These are phyloP conservation scores for Dipteronia sinensis DNA, from an alignment of 345 rosid genomes.

Conservation along the genomic window DNA sequence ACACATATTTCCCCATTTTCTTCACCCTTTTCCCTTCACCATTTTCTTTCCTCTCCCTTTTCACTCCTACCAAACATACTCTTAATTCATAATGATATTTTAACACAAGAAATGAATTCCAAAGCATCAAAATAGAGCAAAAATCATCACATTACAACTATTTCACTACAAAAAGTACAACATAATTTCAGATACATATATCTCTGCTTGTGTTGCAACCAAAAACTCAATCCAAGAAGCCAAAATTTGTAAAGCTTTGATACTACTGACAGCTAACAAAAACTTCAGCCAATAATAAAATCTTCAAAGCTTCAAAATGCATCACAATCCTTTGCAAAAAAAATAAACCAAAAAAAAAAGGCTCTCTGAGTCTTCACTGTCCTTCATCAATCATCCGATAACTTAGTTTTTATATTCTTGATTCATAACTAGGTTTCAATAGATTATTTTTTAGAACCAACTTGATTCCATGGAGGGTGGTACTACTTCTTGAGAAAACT, in stretches of 20 bases:
- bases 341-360: neutral
- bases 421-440: neutral
- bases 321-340: neutral
- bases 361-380: neutral
- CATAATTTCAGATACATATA: no score
- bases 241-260: neutral
- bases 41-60: no score
- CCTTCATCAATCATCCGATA: neutral
- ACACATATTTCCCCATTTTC: no score
- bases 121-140: neutral
- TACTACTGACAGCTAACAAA: neutral
- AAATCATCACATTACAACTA: neutral
- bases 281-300: neutral
- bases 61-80: no score
- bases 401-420: neutral
- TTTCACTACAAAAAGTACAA: neutral
- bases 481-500: slow-evolving; percentile 43
- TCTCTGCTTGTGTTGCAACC: no score
- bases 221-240: neutral
- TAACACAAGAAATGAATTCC: neutral
- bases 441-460: slow-evolving; percentile 7
- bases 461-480: slow-evolving; percentile 12
- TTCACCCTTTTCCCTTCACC: no score
- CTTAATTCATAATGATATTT: neutral
- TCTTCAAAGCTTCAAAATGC: slow-evolving; percentile 4